Conservation (phyloP, 805 yeast species). For the Blastobotrys attinorum region DNA sequence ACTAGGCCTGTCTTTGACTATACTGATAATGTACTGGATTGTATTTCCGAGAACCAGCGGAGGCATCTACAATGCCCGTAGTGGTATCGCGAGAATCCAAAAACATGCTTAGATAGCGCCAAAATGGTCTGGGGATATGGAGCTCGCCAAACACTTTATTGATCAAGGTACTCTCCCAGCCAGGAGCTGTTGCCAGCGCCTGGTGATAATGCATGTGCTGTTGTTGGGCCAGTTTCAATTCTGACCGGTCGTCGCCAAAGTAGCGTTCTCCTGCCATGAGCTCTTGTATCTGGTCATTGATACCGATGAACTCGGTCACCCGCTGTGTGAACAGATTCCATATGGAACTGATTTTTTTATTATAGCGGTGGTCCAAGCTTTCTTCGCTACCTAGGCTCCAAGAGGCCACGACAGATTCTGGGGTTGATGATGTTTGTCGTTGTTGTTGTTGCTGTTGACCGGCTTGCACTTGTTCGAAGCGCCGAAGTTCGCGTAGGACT, state of each 20-base stretch:
- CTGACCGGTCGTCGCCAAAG: too few species aligned
- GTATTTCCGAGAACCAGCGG: too few species aligned
- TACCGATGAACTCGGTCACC: conserved; percentile 22
- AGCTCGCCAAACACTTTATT: conserved; percentile 10
- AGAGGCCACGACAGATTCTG: conserved; percentile 7
- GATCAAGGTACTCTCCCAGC: conserved; percentile 16
- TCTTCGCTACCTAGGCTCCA: conserved; percentile 5
- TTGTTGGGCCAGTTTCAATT: too few species aligned
- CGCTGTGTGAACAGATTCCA: conserved; percentile 9
- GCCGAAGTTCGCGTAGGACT: conserved; percentile 23
- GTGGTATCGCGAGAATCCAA: too few species aligned
- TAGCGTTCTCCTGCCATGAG: conserved; percentile 27
- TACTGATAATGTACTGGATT: too few species aligned
- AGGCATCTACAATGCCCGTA: too few species aligned
- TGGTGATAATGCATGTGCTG: conserved; percentile 10
- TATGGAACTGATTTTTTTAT: neutral
- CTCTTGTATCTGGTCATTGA: conserved; percentile 31
- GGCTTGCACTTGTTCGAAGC: conserved; percentile 12
- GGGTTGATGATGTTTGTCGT: conserved; percentile 1
- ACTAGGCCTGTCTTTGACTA: too few species aligned
- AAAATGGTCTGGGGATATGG: conserved; percentile 10
- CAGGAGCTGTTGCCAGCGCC: conserved; percentile 13
- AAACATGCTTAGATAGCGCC: neutral
- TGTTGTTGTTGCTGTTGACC: too few species aligned
- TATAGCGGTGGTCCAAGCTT: neutral